Conservation (phyloP, 1,284 basidiomycete species). For the Malassezia pachydermatis region DNA sequence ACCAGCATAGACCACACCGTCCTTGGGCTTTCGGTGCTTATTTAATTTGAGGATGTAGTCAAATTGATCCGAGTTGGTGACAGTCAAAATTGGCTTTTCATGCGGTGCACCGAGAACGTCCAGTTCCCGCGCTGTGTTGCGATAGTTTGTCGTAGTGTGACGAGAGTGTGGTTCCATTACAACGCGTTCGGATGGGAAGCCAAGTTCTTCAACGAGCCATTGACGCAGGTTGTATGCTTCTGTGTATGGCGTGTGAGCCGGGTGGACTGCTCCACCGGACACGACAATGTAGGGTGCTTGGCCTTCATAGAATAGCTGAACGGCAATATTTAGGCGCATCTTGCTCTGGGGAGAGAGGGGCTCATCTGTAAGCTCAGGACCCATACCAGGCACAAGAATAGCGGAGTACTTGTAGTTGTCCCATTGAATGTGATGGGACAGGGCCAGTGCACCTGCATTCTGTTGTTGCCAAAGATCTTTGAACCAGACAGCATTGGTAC, state of each 20-base stretch:
- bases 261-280: neutral
- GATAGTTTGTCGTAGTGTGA: neutral
- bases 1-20: neutral
- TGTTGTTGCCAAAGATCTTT: neutral
- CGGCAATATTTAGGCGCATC: neutral
- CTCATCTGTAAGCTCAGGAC: neutral
- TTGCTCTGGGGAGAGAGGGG: neutral
- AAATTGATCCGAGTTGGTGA: neutral
- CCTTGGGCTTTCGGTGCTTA: neutral
- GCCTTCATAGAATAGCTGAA: neutral
- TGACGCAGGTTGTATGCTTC: neutral
- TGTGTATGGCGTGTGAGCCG: neutral
- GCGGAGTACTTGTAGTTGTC: neutral
- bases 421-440: neutral
- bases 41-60: neutral
- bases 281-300: neutral
- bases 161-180: conserved; percentile 1
- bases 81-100: neutral
- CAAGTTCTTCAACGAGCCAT: neutral
- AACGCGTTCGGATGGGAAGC: neutral
- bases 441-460: neutral
- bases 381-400: neutral
- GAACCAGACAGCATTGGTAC: conserved; percentile 2
- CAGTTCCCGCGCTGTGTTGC: neutral
- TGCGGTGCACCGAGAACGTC: neutral